Conservation (phyloP, 805 yeast genomes). For the Kazachstania viticola region DNA sequence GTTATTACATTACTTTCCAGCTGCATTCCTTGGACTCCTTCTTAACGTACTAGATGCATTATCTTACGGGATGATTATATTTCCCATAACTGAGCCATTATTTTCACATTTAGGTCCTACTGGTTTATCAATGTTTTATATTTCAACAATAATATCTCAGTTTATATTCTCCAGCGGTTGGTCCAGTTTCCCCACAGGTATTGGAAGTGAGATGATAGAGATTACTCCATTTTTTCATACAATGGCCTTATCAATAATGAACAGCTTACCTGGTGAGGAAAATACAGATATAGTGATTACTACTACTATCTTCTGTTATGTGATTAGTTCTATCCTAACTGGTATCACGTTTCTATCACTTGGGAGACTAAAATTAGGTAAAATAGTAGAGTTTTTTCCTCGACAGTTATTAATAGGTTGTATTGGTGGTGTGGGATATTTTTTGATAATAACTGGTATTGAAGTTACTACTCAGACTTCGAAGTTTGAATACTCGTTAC, state of each 20-base stretch:
- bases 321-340: conserved; percentile 72
- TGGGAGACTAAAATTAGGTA: conserved; percentile 74
- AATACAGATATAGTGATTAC: conserved; percentile 58
- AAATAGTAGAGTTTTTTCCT: conserved; percentile 89
- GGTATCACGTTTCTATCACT: conserved; percentile 68
- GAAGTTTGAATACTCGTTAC: conserved; percentile 51
- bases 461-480: conserved; percentile 82
- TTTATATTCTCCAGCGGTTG: conserved; percentile 83
- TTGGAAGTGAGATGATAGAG: conserved; percentile 97
- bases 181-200: conserved; percentile 78
- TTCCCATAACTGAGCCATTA: conserved; percentile 74
- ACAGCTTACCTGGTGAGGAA: conserved; percentile 29
- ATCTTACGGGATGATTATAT: conserved; percentile 95
- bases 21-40: conserved; percentile 75
- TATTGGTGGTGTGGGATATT: conserved; percentile 97
- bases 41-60: conserved; percentile 85
- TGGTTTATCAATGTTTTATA: conserved; percentile 89
- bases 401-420: conserved; percentile 93
- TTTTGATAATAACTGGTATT: conserved; percentile 77
- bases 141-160: conserved; percentile 84
- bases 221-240: conserved; percentile 97
- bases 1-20: conserved; percentile 38
- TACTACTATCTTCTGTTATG: conserved; percentile 80
- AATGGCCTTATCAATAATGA: conserved; percentile 70
- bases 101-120: conserved; percentile 75